Base-by-base conservation (phyloP, 768 basidiomycete genomes). In the Russula vinacea region DNA sequence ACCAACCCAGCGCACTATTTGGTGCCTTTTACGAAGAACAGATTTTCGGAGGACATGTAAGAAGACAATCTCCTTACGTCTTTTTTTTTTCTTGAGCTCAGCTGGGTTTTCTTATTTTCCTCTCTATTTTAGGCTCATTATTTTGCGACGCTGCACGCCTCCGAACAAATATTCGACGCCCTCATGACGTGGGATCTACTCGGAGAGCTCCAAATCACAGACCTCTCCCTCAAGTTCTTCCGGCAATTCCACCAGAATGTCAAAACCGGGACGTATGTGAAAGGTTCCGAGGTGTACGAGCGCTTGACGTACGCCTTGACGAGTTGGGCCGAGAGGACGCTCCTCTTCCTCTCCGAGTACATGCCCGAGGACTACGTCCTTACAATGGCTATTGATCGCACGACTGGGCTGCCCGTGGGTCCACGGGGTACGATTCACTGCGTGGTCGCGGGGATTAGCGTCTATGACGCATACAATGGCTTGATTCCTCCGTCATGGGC, bases 21-120 rank as follows among this genome's bases (percentile, higher is more conserved):
- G 62, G 65, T 33, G 50, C 22, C 19, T 66, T 42, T 47, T 51
- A 44, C 5, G 52, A 64, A 47, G 65, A 64, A 9, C 5, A 64
- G 47, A 1, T 64, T 9, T 32, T 54, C 17, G 52, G 65, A 29
- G 65, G 57, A 22, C 57, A 55, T 6, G 62, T 66, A 13, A 59
- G 65, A 29, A 2, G 6, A 32, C 2, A 8, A 26, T 14, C 16
- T 10, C 29, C 7, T 53, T 33, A 13, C 42, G 17, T 29, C 49
- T 14, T 24, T 16, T 33, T 33, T 16, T 42, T 44, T 19, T 8
- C 1, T 42, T 9, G n/a, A n/a, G 10, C 40, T 57, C 17, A 44
- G n/a, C 14, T 57, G 35, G 10, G 8, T 35, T 35, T 35, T 35
- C n/a, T n/a, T n/a, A n/a, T 35, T 40, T n/a, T 39, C 26, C 32